Evolutionary conservation across 371 early-diverging fungal species (phyloP).

Genomic region (Saksenaea vasiformis): DNA sequence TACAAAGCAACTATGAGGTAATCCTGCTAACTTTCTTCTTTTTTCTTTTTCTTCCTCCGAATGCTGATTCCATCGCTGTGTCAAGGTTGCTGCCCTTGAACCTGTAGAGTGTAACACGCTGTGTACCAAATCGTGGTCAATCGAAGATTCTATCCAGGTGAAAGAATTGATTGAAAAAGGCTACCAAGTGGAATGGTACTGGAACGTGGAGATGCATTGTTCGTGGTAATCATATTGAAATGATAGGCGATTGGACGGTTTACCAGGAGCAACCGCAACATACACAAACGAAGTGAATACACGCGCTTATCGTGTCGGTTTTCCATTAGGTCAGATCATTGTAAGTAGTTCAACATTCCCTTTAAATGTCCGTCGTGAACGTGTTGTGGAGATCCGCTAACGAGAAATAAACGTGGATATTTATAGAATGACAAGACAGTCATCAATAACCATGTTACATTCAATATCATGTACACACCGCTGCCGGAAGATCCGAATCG

Average conservation of each 20-base stretch:
- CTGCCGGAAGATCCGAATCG: slow-evolving; percentile 10
- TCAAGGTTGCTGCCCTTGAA: slow-evolving; percentile 33
- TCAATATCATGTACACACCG: slow-evolving; percentile 37
- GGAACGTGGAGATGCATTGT: neutral
- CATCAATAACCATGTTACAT: slow-evolving; percentile 49
- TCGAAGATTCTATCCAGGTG: slow-evolving; percentile 37
- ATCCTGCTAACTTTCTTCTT: neutral
- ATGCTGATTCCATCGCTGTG: neutral
- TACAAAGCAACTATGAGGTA: slow-evolving; percentile 46
- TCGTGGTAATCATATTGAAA: neutral
- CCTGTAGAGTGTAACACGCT: slow-evolving; percentile 40
- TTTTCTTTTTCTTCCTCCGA: neutral
- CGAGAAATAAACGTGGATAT: neutral
- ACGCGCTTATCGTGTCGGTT: slow-evolving; percentile 47
- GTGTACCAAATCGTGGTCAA: slow-evolving; percentile 34
- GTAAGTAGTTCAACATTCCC: slow-evolving; percentile 11
- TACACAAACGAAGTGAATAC: slow-evolving; percentile 51
- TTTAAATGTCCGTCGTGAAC: neutral
- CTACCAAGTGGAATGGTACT: slow-evolving; percentile 51
- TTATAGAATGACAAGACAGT: slow-evolving; percentile 27
- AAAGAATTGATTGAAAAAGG: slow-evolving; percentile 38
- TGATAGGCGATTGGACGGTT: slow-evolving; percentile 41
- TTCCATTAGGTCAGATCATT: slow-evolving; percentile 42
- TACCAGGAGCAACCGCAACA: slow-evolving; percentile 50
- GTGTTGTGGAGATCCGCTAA: neutral